Evolutionary conservation across 371 early-diverging fungal species (phyloP).

Genomic region (Mucor racemosus): DNA sequence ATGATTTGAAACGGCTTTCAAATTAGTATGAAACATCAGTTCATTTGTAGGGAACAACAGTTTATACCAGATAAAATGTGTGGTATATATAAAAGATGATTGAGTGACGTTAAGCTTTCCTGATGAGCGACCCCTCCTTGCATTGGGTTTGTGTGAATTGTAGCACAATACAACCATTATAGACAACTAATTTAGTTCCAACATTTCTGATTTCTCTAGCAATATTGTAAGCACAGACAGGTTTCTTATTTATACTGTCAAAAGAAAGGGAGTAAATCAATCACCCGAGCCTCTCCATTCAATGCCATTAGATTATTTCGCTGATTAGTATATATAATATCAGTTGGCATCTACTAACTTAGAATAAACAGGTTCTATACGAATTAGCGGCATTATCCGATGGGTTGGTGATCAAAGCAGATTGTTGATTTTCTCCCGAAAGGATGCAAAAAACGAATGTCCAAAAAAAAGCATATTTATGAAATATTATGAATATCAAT

Average conservation of each 20-base stretch:
- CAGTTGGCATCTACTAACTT: no score
- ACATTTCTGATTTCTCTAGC: not conserved
- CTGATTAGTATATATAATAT: no score
- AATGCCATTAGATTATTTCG: no score
- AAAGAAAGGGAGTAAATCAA: not conserved
- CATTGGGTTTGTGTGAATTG: not conserved
- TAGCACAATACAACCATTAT: not conserved
- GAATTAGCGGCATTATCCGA: no score
- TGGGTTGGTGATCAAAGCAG: no score
- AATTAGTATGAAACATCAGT: conserved; percentile 3
- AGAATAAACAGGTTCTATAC: not conserved
- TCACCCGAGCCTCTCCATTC: not conserved
- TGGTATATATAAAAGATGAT: not conserved
- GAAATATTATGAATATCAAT: no score
- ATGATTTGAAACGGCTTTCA: conserved; percentile 2
- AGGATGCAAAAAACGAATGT: no score
- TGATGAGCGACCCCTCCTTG: not conserved
- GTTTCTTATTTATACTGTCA: no score
- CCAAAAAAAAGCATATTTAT: no score
- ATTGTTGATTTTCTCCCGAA: no score
- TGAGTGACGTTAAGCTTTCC: not conserved
- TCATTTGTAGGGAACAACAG: not conserved
- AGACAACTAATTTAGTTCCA: not conserved
- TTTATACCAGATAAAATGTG: not conserved
- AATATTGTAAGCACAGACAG: not conserved